A percentile compares a stretch with the other conserved stretches of the same genome.
Conservation (phyloP, 495 filamentous ascomycete genomes). For the Xylaria longipes region DNA sequence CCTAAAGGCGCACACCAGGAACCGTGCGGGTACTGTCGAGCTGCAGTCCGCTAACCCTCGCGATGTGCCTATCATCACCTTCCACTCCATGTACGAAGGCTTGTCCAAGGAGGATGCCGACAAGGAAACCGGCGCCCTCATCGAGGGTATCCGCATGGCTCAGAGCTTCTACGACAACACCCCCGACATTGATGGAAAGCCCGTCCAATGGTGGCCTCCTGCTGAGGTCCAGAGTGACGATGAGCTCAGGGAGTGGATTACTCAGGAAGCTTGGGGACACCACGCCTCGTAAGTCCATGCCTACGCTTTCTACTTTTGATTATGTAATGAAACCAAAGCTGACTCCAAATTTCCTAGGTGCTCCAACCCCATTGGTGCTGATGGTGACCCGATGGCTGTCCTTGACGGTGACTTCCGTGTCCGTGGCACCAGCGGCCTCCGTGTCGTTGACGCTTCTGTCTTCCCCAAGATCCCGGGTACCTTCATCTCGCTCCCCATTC, state of each 20-base stretch:
- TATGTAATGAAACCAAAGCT: neutral
- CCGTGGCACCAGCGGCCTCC: constrained; percentile 57
- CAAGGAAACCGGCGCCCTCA: constrained; percentile 46
- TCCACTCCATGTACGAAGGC: constrained; percentile 60
- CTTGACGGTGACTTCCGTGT: constrained; percentile 64
- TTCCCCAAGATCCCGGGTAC: constrained; percentile 61
- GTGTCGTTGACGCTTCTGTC: constrained; percentile 66
- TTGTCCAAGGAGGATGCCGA: constrained; percentile 26
- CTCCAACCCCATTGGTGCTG: constrained; percentile 62
- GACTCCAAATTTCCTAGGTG: constrained; percentile 34
- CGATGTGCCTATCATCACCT: constrained; percentile 60
- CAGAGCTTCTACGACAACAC: constrained; percentile 49
- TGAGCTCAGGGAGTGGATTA: constrained; percentile 55
- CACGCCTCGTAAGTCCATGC: constrained; percentile 51
- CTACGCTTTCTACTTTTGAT: neutral
- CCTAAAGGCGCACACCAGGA: constrained; percentile 59
- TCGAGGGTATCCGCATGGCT: constrained; percentile 51
- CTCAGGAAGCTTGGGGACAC: constrained; percentile 63
- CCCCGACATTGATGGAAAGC: constrained; percentile 52
- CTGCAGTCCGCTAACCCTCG: constrained; percentile 60
- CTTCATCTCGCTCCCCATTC: constrained; percentile 55
- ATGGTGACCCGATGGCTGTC: constrained; percentile 62
- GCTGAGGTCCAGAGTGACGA: constrained; percentile 44
- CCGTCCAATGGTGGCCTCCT: constrained; percentile 57
- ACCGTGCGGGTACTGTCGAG: constrained; percentile 55